Percentiles rank a stretch among this genome's conserved stretches.
Conservation (phyloP, 371 early-diverging fungal species). For the Capillidium heterosporum region DNA sequence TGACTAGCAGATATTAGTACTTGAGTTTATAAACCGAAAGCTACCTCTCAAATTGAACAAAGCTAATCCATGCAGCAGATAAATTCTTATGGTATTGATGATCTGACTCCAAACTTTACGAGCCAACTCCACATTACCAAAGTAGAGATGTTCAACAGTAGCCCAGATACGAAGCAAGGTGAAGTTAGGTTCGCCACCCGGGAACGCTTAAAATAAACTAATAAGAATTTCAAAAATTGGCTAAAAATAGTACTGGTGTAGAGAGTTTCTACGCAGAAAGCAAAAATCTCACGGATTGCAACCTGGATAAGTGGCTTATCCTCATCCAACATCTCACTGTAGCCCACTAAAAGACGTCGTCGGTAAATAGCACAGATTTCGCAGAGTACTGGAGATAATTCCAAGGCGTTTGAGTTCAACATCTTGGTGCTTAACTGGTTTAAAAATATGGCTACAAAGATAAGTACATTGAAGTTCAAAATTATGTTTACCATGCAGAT, state of each 20-base stretch:
- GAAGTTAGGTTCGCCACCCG: neutral
- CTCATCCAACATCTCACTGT: too few relatives aligned
- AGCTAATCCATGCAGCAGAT: neutral
- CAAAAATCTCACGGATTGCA: neutral
- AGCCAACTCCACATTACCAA: neutral
- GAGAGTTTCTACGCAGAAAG: neutral
- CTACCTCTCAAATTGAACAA: neutral
- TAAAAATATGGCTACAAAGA: neutral
- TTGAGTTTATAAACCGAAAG: too few relatives aligned
- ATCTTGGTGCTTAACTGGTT: neutral
- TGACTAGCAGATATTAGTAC: neutral
- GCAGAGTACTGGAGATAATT: neutral
- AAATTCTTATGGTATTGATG: neutral
- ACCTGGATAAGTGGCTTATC: too few relatives aligned
- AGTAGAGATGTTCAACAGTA: neutral
- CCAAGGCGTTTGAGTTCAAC: neutral
- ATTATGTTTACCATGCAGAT: neutral
- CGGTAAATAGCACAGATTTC: neutral
- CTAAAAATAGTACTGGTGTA: neutral
- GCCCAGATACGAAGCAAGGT: neutral
- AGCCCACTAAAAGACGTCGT: neutral
- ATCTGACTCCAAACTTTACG: constrained; percentile 2
- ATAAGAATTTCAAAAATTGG: neutral
- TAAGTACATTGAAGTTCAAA: neutral
- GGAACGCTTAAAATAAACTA: neutral